These are phyloP conservation scores for Pestalotiopsis sp. DNA, from an alignment of 2,329 filamentous ascomycete species.

Conservation along the genomic window DNA sequence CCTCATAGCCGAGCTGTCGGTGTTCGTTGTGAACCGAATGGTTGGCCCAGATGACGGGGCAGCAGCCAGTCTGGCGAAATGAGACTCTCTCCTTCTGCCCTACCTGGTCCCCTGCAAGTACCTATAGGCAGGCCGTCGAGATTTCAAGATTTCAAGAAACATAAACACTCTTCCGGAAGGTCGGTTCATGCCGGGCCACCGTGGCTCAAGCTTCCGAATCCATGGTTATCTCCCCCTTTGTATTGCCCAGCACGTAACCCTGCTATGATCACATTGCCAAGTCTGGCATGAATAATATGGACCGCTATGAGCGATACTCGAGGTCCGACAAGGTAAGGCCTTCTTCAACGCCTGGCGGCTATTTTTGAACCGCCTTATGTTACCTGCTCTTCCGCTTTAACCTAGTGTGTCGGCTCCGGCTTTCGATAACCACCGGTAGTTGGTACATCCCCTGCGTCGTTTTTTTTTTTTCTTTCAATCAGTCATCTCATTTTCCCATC, in stretches of 20 bases:
- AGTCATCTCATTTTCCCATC: not conserved
- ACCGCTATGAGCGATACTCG: not conserved
- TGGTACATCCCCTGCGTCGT: not conserved
- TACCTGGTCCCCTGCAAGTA: not conserved
- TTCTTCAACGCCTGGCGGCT: not conserved
- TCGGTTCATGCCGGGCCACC: not conserved
- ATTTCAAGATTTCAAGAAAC: not conserved
- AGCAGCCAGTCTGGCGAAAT: not conserved
- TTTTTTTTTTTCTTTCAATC: not conserved
- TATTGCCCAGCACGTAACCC: not conserved
- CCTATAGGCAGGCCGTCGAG: no score
- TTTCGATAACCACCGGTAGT: not conserved
- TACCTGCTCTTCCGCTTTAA: not conserved
- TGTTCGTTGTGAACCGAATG: not conserved
- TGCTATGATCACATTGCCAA: slow-evolving; percentile 9
- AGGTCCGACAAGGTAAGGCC: not conserved
- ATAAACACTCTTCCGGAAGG: slow-evolving; percentile 9
- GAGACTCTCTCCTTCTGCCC: not conserved
- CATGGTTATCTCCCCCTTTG: not conserved
- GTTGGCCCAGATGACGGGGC: not conserved
- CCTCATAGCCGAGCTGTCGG: not conserved
- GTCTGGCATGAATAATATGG: not conserved
- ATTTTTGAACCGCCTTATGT: not conserved
- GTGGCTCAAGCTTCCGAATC: not conserved
- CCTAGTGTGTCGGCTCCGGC: not conserved